These are phyloP conservation scores for Agrocybe pediades DNA, from an alignment of 768 basidiomycete species.

Conservation along the genomic window DNA sequence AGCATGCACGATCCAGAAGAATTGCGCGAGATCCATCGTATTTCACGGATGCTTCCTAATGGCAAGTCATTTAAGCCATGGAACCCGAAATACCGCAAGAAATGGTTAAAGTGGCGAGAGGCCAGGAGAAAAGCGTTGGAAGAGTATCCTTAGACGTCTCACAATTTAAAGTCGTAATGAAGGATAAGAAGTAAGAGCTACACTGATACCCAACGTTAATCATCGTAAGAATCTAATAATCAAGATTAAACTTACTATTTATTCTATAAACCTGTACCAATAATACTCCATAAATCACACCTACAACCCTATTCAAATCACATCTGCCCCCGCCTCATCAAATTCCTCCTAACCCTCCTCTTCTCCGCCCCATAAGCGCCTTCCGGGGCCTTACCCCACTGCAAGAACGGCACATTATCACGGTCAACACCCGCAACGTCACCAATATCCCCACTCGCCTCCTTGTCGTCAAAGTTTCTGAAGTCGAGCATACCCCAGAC, in stretches of 20 bases:
- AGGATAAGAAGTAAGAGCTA: too few species aligned
- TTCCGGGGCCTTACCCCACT: constrained; percentile 72
- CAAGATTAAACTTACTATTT: neutral
- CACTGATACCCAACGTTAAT: neutral
- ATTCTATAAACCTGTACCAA: neutral
- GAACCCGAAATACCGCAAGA: constrained; percentile 14
- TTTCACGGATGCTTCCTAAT: constrained; percentile 15
- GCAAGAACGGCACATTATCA: constrained; percentile 71
- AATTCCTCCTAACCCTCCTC: constrained; percentile 76
- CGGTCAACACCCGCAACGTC: constrained; percentile 52
- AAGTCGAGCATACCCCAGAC: constrained; percentile 88
- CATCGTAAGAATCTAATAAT: neutral
- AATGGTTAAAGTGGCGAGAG: constrained; percentile 14
- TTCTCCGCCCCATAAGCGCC: constrained; percentile 63
- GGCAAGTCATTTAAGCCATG: constrained; percentile 2
- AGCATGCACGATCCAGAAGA: constrained; percentile 11
- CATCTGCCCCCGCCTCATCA: constrained; percentile 83
- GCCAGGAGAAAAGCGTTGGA: neutral
- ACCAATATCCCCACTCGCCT: constrained; percentile 20
- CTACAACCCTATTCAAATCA: constrained; percentile 30
- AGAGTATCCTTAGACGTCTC: too few species aligned
- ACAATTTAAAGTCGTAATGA: too few species aligned
- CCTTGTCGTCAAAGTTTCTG: constrained; percentile 25
- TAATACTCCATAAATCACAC: neutral
- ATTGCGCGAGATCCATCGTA: constrained; percentile 12